Evolutionary conservation across 306 rosid genomes (phyloP), one percentile per base, ranked within the genome.

Genomic region (Psophocarpus tetragonolobus): DNA sequence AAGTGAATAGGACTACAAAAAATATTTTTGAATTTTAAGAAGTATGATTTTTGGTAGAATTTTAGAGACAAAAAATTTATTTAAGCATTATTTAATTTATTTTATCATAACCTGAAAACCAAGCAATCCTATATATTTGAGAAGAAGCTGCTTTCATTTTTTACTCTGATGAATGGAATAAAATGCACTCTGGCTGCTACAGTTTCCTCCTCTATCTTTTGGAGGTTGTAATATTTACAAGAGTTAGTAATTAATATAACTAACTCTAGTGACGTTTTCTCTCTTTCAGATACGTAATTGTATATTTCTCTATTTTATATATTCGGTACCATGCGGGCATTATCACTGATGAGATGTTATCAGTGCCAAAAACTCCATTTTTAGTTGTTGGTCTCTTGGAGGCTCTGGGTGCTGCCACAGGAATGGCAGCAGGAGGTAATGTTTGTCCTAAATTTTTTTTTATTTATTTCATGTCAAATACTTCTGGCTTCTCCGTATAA

Each of bases 341-440:
- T 80, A 90, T 93, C 42, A 93, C 98, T 4, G 87, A 91, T 84
- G 97, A 93, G 88, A 93, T 93, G 98, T 84, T 93, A 75, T 84
- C 92, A 32, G 76, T 87, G 87, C 93, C 93, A 57, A 93, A 91
- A 81, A 84, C 87, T 68, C 97, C 98, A 61, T 91, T 91, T 87
- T 42, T 93, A n/a, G 83, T 82, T 78, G 93, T 90, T 80, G 98
- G 98, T 66, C 93, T 93, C 63, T 82, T 93, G 91, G 98, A 93
- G 79, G 98, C 98, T 80, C 91, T 93, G 36, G 98, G 74, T 78
- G 95, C 98, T 80, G 98, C 91, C n/a, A 90, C 95, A 38, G 98
- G 98, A 90, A 93, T 93, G 98, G 98, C 98, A 20, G 95, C 98
- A 50, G 97, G 89, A 83, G 91, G 98, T 93, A 84, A 74, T 50